phyloP scores from a whole-genome alignment of 495 filamentous ascomycete genomes.

The Cenococcum geophilum region DNA sequence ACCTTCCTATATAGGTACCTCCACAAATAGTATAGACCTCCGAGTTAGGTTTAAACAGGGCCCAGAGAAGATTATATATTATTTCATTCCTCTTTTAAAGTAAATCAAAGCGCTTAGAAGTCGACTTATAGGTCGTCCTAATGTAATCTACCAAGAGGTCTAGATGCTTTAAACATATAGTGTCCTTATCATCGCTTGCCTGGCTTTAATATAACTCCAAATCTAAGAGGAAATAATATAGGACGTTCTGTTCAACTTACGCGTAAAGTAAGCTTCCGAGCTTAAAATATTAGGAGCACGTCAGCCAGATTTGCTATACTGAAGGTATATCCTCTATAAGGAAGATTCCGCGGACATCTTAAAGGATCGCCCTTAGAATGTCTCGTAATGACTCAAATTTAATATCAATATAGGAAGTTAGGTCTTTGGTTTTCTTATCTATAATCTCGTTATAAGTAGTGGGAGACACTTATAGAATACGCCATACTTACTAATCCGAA shows the following conservation, averaged over 20 bases:
- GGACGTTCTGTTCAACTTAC: not conserved
- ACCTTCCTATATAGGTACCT: not conserved
- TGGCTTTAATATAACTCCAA: not conserved
- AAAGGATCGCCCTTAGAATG: not conserved
- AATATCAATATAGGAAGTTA: not conserved
- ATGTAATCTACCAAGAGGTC: not conserved
- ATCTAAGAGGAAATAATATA: not conserved
- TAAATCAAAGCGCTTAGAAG: not conserved
- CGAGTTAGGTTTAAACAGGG: not conserved
- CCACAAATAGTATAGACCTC: not conserved
- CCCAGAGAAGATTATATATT: not conserved
- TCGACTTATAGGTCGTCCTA: not conserved
- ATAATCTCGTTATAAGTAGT: not conserved
- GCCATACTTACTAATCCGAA: not conserved
- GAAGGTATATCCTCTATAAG: not conserved
- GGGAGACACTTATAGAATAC: not conserved
- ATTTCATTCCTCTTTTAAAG: not conserved
- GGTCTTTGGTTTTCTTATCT: not conserved
- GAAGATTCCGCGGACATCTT: not conserved
- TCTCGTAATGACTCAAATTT: not conserved
- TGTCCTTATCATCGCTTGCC: not conserved
- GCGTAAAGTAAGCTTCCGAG: not conserved
- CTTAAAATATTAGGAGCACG: not conserved
- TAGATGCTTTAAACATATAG: not conserved
- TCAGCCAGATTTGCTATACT: too few species aligned